Conservation (phyloP, 2,329 filamentous ascomycete species). For the Hymenoscyphus albidus region DNA sequence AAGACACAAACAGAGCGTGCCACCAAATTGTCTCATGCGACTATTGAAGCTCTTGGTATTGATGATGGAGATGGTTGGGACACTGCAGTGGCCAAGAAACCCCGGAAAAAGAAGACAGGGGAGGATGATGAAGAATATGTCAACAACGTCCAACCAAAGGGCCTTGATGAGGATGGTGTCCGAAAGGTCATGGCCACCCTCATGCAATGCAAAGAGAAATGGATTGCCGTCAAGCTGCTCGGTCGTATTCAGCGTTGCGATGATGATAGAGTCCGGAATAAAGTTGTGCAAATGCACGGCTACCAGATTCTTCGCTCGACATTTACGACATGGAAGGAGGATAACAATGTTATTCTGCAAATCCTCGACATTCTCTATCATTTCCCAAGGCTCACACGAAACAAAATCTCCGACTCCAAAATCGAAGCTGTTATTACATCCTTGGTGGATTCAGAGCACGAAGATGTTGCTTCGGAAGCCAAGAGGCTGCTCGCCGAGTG, state of each 20-base stretch:
- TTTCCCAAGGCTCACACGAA: slow-evolving; percentile 85
- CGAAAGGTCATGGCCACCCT: slow-evolving; percentile 94
- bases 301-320: slow-evolving; percentile 92
- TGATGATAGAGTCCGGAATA: slow-evolving; percentile 81
- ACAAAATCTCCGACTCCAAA: slow-evolving; percentile 95
- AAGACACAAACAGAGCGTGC: slow-evolving; percentile 96
- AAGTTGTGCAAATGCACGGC: slow-evolving; percentile 92
- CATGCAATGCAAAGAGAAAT: slow-evolving; percentile 98
- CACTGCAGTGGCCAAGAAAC: slow-evolving; percentile 81
- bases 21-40: slow-evolving; percentile 83
- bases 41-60: slow-evolving; percentile 92
- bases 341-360: slow-evolving; percentile 84
- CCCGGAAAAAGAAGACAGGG: slow-evolving; percentile 83
- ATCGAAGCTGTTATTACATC: slow-evolving; percentile 79
- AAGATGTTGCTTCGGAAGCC: slow-evolving; percentile 69
- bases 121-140: slow-evolving; percentile 97
- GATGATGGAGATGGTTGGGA: slow-evolving; percentile 92
- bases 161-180: slow-evolving; percentile 76
- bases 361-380: slow-evolving; percentile 84
- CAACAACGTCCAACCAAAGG: slow-evolving; percentile 77
- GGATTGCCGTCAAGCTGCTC: slow-evolving; percentile 95
- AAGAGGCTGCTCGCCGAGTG: slow-evolving; percentile 73
- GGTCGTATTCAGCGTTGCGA: slow-evolving; percentile 82
- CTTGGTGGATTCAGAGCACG: slow-evolving; percentile 64
- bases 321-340: slow-evolving; percentile 80